These are phyloP conservation scores for Prinsepia uniflora DNA, from an alignment of 306 rosid genomes.

Conservation along the genomic window DNA sequence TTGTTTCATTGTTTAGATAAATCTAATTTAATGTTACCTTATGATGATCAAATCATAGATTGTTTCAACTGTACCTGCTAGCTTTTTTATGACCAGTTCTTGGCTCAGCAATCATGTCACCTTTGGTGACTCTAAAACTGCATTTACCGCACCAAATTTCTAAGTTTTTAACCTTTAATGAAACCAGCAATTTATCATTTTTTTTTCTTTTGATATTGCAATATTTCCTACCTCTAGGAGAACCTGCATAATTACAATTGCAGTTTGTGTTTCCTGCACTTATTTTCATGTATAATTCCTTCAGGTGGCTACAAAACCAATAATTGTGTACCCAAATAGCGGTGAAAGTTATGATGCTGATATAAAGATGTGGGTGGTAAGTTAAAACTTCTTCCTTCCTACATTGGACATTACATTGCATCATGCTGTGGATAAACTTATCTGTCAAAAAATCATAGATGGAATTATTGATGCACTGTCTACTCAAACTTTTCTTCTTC, in stretches of 20 bases:
- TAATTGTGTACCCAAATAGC: conserved; percentile 82
- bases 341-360: conserved; percentile 83
- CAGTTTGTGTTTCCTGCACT: conserved; percentile 5
- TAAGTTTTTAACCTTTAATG: background rate
- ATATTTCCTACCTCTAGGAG: background rate
- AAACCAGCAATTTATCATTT: background rate
- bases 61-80: background rate
- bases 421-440: background rate
- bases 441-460: background rate
- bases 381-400: conserved; percentile 30
- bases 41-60: background rate
- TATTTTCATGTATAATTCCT: conserved; percentile 7
- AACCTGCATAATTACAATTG: background rate
- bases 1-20: background rate
- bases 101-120: background rate
- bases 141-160: background rate
- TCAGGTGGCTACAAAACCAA: conserved; percentile 80
- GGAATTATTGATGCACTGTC: background rate
- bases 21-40: background rate
- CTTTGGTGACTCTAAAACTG: background rate
- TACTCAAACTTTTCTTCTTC: background rate
- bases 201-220: background rate
- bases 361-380: conserved; percentile 74
- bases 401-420: background rate
- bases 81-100: background rate